Percentiles rank a stretch among this genome's conserved stretches.
phyloP scores from a whole-genome alignment of 2,329 filamentous ascomycete genomes.

The Aspergillus sp. region DNA sequence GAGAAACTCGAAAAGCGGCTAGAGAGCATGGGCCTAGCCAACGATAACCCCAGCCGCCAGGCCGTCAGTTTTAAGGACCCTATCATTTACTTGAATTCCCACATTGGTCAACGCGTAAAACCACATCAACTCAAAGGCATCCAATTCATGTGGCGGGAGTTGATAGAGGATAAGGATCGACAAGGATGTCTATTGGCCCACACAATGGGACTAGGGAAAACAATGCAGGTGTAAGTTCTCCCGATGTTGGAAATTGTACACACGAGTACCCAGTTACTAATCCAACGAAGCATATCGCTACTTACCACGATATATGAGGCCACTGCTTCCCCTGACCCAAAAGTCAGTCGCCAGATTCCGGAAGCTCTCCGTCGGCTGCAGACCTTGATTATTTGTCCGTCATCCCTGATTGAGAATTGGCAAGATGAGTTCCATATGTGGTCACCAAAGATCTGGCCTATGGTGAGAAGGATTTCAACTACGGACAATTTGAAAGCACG shows the following conservation, averaged over 20 bases:
- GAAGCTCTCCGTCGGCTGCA: slow-evolving; percentile 60
- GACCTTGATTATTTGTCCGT: slow-evolving; percentile 73
- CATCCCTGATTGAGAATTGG: slow-evolving; percentile 79
- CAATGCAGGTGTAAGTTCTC: slow-evolving; percentile 70
- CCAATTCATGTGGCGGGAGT: slow-evolving; percentile 84
- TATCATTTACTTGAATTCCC: slow-evolving; percentile 56
- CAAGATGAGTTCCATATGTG: slow-evolving; percentile 71
- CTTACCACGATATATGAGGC: slow-evolving; percentile 72
- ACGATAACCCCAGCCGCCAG: slow-evolving; percentile 46
- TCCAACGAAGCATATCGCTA: slow-evolving; percentile 62
- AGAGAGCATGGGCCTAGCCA: slow-evolving; percentile 31
- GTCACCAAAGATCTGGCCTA: slow-evolving; percentile 53
- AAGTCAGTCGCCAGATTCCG: slow-evolving; percentile 67
- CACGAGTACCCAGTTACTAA: not conserved
- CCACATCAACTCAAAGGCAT: slow-evolving; percentile 79
- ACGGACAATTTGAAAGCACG: slow-evolving; percentile 40
- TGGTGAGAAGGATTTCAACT: slow-evolving; percentile 60
- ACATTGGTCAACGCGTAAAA: slow-evolving; percentile 68
- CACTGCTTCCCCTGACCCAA: slow-evolving; percentile 56
- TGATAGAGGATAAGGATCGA: slow-evolving; percentile 61
- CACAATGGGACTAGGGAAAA: slow-evolving; percentile 90
- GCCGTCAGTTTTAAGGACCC: slow-evolving; percentile 46
- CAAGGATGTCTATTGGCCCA: slow-evolving; percentile 83
- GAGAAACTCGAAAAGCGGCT: slow-evolving; percentile 32
- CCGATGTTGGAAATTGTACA: not conserved